Evolutionary conservation across 140 eudicot genomes (phyloP).

Genomic region (Oenanthe javanica): DNA sequence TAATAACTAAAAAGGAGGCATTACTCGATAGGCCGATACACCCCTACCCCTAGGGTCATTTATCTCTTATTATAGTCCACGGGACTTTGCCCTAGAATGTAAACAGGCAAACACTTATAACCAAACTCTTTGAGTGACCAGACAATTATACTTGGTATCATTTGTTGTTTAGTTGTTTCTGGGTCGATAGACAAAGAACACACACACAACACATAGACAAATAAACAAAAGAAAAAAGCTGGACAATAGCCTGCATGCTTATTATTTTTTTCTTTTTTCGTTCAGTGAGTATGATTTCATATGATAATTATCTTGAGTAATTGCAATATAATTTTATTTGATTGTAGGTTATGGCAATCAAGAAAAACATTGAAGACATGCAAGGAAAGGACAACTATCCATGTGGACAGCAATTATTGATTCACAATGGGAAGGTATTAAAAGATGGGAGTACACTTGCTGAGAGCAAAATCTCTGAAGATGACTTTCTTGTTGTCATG

Average conservation of each 20-base stretch:
- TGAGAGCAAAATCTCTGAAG: conserved; percentile 84
- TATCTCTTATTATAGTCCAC: not conserved
- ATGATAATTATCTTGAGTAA: conserved; percentile 13
- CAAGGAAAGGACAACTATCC: conserved; percentile 96
- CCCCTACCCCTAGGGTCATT: not conserved
- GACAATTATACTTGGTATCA: not conserved
- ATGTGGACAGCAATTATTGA: conserved; percentile 88
- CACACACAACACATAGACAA: not conserved
- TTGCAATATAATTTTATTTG: conserved; percentile 2
- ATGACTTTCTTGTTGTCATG: conserved; percentile 98
- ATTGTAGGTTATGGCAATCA: conserved; percentile 81
- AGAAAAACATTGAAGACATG: conserved; percentile 82
- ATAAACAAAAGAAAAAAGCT: not conserved
- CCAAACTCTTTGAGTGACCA: not conserved
- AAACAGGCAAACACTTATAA: not conserved
- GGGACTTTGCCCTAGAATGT: not conserved
- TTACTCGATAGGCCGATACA: not conserved
- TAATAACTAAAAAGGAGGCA: not conserved
- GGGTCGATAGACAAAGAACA: not conserved
- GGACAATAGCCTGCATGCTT: not conserved
- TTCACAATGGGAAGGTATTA: conserved; percentile 90
- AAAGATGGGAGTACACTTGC: conserved; percentile 91
- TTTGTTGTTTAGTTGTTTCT: not conserved
- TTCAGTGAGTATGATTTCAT: not conserved
- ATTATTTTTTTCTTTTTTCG: not conserved